Evolutionary conservation across 139 green algal species (phyloP).

Genomic region (Haematococcus lacustris): DNA sequence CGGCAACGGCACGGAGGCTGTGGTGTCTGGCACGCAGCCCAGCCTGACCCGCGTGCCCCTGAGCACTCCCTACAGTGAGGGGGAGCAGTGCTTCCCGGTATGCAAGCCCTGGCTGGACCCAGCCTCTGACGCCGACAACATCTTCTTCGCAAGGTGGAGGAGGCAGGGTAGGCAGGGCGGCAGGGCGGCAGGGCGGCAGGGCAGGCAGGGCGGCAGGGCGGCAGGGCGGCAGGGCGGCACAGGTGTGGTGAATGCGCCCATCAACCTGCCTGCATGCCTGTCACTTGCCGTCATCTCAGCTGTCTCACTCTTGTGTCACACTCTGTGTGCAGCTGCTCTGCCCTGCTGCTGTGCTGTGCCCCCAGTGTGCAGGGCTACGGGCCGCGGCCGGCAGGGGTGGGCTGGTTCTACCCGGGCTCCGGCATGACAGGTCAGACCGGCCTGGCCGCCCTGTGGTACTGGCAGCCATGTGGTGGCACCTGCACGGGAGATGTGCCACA

Average conservation of each 20-base stretch:
- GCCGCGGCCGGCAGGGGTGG: constrained; percentile 19
- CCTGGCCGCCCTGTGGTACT: neutral
- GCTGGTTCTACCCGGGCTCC: constrained; percentile 76
- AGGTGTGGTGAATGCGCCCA: no score
- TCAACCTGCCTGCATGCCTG: no score
- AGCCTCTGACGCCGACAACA: constrained; percentile 70
- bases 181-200: no score
- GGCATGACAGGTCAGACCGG: constrained; percentile 70
- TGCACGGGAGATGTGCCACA: neutral
- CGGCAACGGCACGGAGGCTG: constrained; percentile 85
- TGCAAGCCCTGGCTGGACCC: constrained; percentile 82
- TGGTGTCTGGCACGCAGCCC: constrained; percentile 45
- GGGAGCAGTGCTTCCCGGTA: constrained; percentile 61
- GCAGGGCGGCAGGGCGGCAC: no score
- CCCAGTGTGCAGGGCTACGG: constrained; percentile 70
- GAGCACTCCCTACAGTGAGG: constrained; percentile 62
- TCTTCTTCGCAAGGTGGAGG: constrained; percentile 91
- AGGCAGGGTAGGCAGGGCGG: no score
- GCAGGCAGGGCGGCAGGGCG: no score
- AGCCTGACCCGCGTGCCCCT: constrained; percentile 11
- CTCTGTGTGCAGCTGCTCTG: no score
- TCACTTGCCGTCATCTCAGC: no score
- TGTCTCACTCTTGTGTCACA: no score
- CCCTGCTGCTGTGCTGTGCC: no score
- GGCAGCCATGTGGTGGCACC: neutral